A percentile compares a stretch with the other conserved stretches of the same genome.
Evolutionary conservation across 2,329 filamentous ascomycete genomes (phyloP).

Genomic region (Drechslera avenae): DNA sequence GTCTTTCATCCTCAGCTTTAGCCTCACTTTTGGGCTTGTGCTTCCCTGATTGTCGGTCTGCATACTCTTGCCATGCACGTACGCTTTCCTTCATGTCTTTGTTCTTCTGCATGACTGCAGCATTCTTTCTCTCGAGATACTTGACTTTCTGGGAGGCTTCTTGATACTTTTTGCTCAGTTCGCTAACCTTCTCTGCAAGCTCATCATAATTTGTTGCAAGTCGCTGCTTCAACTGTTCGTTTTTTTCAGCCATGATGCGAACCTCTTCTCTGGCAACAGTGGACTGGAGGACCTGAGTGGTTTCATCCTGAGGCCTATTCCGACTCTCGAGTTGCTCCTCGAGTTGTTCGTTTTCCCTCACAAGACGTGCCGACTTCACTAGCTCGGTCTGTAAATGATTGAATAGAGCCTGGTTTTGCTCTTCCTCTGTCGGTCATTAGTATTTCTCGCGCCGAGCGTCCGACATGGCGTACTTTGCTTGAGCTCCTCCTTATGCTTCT

Average conservation of each 20-base stretch:
- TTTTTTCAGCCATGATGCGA: slow-evolving; percentile 21
- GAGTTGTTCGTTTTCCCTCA: slow-evolving; percentile 26
- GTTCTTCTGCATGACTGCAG: slow-evolving; percentile 43
- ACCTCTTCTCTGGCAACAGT: neutral
- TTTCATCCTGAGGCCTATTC: neutral
- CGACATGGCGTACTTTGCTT: slow-evolving; percentile 31
- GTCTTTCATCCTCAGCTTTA: slow-evolving; percentile 14
- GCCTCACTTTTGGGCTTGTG: slow-evolving; percentile 25
- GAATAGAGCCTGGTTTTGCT: slow-evolving; percentile 34
- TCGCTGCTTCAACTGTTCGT: slow-evolving; percentile 8
- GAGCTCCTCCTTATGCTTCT: slow-evolving; percentile 29
- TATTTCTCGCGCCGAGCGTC: neutral
- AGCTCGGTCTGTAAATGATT: slow-evolving; percentile 35
- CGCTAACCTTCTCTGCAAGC: slow-evolving; percentile 37
- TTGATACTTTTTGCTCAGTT: slow-evolving; percentile 40
- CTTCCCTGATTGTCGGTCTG: slow-evolving; percentile 37
- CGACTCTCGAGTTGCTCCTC: slow-evolving; percentile 1
- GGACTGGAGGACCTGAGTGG: neutral
- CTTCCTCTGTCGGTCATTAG: slow-evolving; percentile 30
- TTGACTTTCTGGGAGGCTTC: slow-evolving; percentile 34
- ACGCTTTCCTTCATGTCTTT: slow-evolving; percentile 49
- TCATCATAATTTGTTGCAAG: slow-evolving; percentile 28
- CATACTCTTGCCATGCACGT: slow-evolving; percentile 46
- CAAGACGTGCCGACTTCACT: slow-evolving; percentile 32
- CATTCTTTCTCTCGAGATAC: slow-evolving; percentile 44